Base-by-base conservation (phyloP, 139 green algal species). In the Tetratostichococcus sp. region DNA sequence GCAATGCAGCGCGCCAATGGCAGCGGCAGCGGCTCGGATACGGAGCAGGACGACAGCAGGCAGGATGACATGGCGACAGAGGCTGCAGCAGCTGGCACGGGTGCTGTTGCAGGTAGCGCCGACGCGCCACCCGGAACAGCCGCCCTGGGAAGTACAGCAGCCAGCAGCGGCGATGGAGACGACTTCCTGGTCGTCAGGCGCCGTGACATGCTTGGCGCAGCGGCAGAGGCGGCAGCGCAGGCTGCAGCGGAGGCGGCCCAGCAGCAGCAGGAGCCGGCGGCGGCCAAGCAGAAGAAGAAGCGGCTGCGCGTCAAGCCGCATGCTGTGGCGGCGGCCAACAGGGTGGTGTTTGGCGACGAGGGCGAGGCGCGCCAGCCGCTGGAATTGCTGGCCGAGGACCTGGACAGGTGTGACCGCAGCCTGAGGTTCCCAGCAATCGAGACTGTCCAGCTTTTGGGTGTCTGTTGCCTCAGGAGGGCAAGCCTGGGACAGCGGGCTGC, bases 301-400 rank as follows among this genome's bases (percentile, higher is more conserved):
- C 88, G 83, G 75, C 82, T 90, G 79, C 86, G 81, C 65, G 94
- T 94, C 65, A 86, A 87, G 70, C 25, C 80, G 25, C 77, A 80
- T 6, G 57, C 16, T 0, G 74, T 72, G 42, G 79, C 58, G 30
- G 50, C 17, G 11, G 31, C 65, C 16, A 80, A 77, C 28, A 81
- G 89, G 17, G 77, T 87, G 23, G 88, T 97, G 28, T 96, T 97
- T 83, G 91, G 94, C 35, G 89, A 93, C 2, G 84, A 88, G 14
- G 91, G 89, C 1, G 28, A 83, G 50, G 84, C 82, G 1, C n/a
- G 89, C 62, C 81, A 91, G 43, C 85, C 91, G 16, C 79, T 94
- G 30, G 86, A 75, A 28, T 43, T 83, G 69, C 82, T 96, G 71
- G 87, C 84, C 0, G 50, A 2, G 11, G 50, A 73, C 31, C 35